Evolutionary conservation across 1,284 basidiomycete genomes (phyloP).

Genomic region (Golubevia sp.): DNA sequence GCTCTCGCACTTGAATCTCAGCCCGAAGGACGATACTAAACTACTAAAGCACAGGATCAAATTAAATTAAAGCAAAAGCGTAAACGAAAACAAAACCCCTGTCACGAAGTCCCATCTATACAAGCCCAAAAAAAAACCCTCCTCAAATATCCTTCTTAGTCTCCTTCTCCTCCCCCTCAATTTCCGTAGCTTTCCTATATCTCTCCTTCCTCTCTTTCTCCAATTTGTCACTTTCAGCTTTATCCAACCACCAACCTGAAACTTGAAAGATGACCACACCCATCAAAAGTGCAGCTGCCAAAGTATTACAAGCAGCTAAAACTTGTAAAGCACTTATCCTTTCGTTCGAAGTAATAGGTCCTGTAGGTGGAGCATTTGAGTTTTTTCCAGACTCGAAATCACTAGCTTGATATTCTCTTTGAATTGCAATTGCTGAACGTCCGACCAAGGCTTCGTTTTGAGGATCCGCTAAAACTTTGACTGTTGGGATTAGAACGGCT

Average conservation of each 20-base stretch:
- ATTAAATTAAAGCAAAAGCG: no score
- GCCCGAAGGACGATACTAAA: no score
- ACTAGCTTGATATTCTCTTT: conserved; percentile 24
- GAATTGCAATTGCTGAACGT: conserved; percentile 34
- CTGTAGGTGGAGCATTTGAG: conserved; percentile 9
- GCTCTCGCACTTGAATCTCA: no score
- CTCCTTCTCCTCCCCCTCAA: no score
- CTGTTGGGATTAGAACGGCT: conserved; percentile 44
- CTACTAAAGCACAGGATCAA: no score
- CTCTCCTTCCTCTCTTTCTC: neutral
- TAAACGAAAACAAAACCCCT: no score
- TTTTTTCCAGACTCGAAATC: conserved; percentile 6
- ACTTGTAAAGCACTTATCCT: conserved; percentile 36
- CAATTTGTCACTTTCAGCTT: neutral
- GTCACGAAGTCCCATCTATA: no score
- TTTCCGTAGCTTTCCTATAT: neutral
- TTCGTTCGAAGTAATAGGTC: conserved; percentile 37
- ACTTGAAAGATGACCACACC: conserved; percentile 52
- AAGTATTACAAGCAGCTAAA: conserved; percentile 49
- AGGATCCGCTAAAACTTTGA: conserved; percentile 45
- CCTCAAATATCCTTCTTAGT: no score
- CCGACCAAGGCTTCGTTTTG: conserved; percentile 31
- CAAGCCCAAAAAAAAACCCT: no score
- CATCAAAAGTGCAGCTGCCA: conserved; percentile 33
- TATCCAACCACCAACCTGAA: conserved; percentile 30